Evolutionary conservation across 257 asterid genomes (phyloP).

Genomic region (Ballota nigra): DNA sequence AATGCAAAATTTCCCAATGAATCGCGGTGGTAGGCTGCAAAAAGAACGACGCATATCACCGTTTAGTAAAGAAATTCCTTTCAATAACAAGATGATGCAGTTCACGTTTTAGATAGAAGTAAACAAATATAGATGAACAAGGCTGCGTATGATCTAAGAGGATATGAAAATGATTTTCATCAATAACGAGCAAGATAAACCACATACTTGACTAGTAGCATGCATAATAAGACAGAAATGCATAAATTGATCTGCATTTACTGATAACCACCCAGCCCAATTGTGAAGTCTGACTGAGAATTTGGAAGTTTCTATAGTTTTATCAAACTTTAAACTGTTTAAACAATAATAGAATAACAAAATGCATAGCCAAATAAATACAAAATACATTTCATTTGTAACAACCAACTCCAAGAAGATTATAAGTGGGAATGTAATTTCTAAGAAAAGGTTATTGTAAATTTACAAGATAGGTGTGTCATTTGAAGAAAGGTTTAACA

Average conservation of each 20-base stretch:
- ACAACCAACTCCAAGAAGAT: not conserved
- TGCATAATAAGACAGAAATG: not conserved
- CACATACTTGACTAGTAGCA: not conserved
- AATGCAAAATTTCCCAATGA: constrained; percentile 22
- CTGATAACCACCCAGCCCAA: not conserved
- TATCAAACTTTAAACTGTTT: not conserved
- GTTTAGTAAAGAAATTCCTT: not conserved
- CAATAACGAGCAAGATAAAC: not conserved
- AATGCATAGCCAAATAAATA: not conserved
- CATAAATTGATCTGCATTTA: not conserved
- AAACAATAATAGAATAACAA: too few relatives aligned
- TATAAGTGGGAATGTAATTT: not conserved
- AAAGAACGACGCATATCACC: not conserved
- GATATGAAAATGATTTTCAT: not conserved
- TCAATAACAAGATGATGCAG: not conserved
- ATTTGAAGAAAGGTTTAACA: not conserved
- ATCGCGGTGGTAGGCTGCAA: constrained; percentile 33
- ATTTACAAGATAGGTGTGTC: not conserved
- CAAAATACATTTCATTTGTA: not conserved
- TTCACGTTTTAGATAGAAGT: not conserved
- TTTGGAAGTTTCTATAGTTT: not conserved
- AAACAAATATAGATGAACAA: not conserved
- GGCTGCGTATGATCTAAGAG: not conserved
- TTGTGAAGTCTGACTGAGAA: not conserved
- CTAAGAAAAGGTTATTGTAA: not conserved